These are phyloP conservation scores for Aspergillus ellipticus DNA, from an alignment of 495 filamentous ascomycete species.

Conservation along the genomic window DNA sequence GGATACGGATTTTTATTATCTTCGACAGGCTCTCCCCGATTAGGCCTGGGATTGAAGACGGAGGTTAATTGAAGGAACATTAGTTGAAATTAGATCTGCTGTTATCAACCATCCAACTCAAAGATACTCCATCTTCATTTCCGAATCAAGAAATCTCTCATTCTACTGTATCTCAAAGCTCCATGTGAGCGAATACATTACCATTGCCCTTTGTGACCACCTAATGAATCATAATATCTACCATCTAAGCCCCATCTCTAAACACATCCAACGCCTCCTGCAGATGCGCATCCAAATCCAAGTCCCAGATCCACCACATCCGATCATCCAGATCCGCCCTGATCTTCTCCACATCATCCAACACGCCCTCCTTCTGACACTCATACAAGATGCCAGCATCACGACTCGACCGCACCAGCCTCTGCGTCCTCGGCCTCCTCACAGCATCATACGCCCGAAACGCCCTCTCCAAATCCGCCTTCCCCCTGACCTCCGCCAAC, in stretches of 20 bases:
- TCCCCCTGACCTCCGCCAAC: conserved; percentile 38
- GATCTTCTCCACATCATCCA: conserved; percentile 42
- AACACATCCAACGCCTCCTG: conserved; percentile 18
- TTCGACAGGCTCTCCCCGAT: too few species aligned
- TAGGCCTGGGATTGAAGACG: too few species aligned
- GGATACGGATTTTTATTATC: too few species aligned
- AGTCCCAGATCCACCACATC: conserved; percentile 51
- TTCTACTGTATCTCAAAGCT: too few species aligned
- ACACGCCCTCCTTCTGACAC: conserved; percentile 38
- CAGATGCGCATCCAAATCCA: conserved; percentile 30
- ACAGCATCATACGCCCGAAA: conserved; percentile 61
- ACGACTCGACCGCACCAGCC: conserved; percentile 46
- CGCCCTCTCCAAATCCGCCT: conserved; percentile 32
- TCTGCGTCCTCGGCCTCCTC: conserved; percentile 51
- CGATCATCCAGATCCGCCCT: conserved; percentile 36
- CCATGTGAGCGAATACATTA: too few species aligned
- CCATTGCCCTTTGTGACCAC: too few species aligned
- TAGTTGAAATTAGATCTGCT: too few species aligned
- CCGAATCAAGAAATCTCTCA: too few species aligned
- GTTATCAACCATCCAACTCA: too few species aligned
- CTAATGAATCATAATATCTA: neutral
- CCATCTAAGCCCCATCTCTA: neutral
- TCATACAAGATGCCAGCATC: conserved; percentile 40
- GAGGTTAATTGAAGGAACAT: too few species aligned
- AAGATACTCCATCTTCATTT: too few species aligned